Evolutionary conservation across 179 eudicot genomes (phyloP), one percentile per base, ranked within the genome.

Genomic region (Gypsophila paniculata): DNA sequence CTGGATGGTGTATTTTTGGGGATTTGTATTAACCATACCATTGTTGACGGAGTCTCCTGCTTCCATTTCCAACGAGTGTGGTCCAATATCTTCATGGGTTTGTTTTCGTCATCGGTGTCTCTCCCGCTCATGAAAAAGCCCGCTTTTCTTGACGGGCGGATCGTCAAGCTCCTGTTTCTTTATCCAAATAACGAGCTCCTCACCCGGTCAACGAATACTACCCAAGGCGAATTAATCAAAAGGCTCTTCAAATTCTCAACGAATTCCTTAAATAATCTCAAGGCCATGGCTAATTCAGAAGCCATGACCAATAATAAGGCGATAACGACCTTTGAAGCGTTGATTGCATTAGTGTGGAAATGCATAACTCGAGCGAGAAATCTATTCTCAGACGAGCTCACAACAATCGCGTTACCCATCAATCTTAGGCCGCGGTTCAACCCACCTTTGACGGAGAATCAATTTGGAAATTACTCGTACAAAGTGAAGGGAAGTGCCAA

Each of bases 271-370:
- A 34, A 32, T 12, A 26, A 10, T 2, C 55, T 71, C 18, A 71
- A 71, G 39, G 67, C 42, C 15, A 71, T 39, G 18, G 74, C 58
- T 44, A 71, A 59, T 21, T n/a, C 53, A 25, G 74, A 71, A 17
- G 8, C 15, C 8, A 9, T 10, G 12, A 2, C n/a, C n/a, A n/a
- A n/a, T n/a, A n/a, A n/a, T 51, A 15, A 55, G 5, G n/a, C 10
- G 14, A 42, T 60, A 8, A 42, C 74, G 3, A 22, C 74, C 1
- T 71, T 71, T 15, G 42, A 42, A 29, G 55, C 74, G 0, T 60
- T 71, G 13, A 15, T 22, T 4, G 74, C 67, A 14, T 32, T 71
- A 3, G 67, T 60, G 10, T 71, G 74, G 74, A 60, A 53, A 36
- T 59, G 66, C 26, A 59, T 71, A 17, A 61, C 58, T 8, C 57